Evolutionary conservation across 202 grass and related monocot species (phyloP).

Genomic region (Saccharum hybrid): DNA sequence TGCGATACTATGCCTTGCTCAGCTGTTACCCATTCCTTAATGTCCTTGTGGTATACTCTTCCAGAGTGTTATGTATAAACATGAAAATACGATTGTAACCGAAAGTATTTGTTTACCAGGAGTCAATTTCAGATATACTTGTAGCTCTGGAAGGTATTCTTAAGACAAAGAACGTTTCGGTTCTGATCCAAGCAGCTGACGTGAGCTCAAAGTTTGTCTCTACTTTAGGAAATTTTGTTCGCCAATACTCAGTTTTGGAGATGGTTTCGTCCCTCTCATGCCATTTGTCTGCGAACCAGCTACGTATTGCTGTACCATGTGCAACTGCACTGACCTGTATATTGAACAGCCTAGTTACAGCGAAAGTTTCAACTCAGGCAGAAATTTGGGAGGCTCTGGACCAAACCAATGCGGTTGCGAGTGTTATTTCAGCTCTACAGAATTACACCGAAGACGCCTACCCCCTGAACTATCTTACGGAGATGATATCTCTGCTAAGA

Average conservation of each 20-base stretch:
- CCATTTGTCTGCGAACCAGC: conserved; percentile 52
- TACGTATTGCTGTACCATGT: conserved; percentile 50
- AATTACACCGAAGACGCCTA: conserved; percentile 42
- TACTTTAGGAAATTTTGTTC: conserved; percentile 53
- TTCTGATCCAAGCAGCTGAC: conserved; percentile 62
- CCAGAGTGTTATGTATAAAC: not conserved
- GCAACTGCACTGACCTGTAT: conserved; percentile 61
- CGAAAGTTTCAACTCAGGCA: conserved; percentile 43
- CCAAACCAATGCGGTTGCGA: conserved; percentile 49
- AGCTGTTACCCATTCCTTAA: not conserved
- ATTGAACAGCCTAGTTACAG: conserved; percentile 49
- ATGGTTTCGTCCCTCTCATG: conserved; percentile 58
- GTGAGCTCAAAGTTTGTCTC: conserved; percentile 66
- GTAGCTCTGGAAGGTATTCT: conserved; percentile 64
- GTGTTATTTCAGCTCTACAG: conserved; percentile 53
- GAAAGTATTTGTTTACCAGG: conserved; percentile 51
- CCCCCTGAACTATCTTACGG: conserved; percentile 55
- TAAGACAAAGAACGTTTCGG: conserved; percentile 57
- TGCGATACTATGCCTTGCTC: not conserved
- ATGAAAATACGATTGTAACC: not conserved
- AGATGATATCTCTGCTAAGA: conserved; percentile 62
- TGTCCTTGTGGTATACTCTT: not conserved
- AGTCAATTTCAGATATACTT: conserved; percentile 68
- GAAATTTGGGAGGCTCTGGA: conserved; percentile 77
- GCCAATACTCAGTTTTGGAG: conserved; percentile 60